These are phyloP conservation scores for Saturnispora sekii DNA, from an alignment of 805 yeast species.

Conservation along the genomic window DNA sequence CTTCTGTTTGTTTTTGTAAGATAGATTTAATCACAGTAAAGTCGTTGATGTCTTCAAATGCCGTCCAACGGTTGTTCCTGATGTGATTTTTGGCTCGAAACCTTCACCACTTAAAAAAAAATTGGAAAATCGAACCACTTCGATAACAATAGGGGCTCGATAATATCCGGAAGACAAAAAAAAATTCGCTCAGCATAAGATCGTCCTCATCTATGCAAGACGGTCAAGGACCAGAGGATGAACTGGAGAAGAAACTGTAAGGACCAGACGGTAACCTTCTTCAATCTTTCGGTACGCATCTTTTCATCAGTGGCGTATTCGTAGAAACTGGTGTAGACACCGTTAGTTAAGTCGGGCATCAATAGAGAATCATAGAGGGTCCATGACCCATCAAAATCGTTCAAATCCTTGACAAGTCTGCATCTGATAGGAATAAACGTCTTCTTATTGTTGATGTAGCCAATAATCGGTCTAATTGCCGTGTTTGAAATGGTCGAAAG, in stretches of 20 bases:
- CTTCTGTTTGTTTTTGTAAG: neutral
- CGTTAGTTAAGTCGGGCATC: slow-evolving; percentile 85
- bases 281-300: slow-evolving; percentile 57
- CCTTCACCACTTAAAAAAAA: no score
- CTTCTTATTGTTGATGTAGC: slow-evolving; percentile 82
- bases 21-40: neutral
- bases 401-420: slow-evolving; percentile 64
- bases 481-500: slow-evolving; percentile 89
- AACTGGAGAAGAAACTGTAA: slow-evolving; percentile 76
- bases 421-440: slow-evolving; percentile 85
- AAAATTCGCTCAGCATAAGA: neutral
- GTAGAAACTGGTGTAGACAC: slow-evolving; percentile 85
- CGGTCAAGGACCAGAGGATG: slow-evolving; percentile 73
- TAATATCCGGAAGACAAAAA: neutral
- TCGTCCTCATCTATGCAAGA: slow-evolving; percentile 21
- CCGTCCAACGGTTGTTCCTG: neutral
- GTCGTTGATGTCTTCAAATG: neutral
- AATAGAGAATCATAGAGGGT: slow-evolving; percentile 83
- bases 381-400: slow-evolving; percentile 95
- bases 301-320: slow-evolving; percentile 85
- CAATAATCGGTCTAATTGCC: slow-evolving; percentile 87
- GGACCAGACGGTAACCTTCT: slow-evolving; percentile 89
- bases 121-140: neutral
- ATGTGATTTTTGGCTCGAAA: neutral
- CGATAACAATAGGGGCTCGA: neutral